Evolutionary conservation across 192 early-diverging fungal species (phyloP), one percentile per base, ranked within the genome.

Genomic region (Podila epigama): DNA sequence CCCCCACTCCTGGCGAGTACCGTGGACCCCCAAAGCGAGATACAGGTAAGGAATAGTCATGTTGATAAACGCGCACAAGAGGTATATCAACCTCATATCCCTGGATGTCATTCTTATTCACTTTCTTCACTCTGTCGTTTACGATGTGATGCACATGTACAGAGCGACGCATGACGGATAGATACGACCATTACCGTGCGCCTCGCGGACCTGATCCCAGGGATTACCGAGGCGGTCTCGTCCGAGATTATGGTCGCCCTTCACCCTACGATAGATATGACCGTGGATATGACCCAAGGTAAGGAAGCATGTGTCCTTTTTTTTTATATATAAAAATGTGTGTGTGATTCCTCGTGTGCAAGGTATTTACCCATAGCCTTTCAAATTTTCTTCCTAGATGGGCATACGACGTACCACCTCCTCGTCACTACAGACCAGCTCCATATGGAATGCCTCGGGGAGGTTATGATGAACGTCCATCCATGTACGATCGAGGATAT

Each of bases 1-100:
- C 91, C 29, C 92, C 92, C 29, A 94, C 92, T 53, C 92, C 92
- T 54, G 92, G 92, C 20, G 86, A 85, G 27, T 94, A 94, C 82
- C 85, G 86, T 70, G 92, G 92, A 25, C 91, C 92, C 34, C 90
- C 90, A 54, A 91, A 91, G 50, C 78, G 89, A 56, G 73, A 81
- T 52, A 63, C 75, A 64, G 60, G 52, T 60, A 35, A 51, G 60
- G 77, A 82, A n/a, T n/a, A n/a, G n/a, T n/a, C n/a, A n/a, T n/a
- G n/a, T n/a, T n/a, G n/a, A n/a, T n/a, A n/a, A n/a, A n/a, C n/a
- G n/a, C n/a, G n/a, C n/a, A n/a, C n/a, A n/a, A n/a, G n/a, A n/a
- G n/a, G n/a, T n/a, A n/a, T n/a, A n/a, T n/a, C n/a, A n/a, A n/a
- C n/a, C n/a, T n/a, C n/a, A n/a, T n/a, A n/a, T n/a, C n/a, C n/a